Evolutionary conservation across 2,329 filamentous ascomycete genomes (phyloP).

Genomic region (Colletotrichum spaethianum): DNA sequence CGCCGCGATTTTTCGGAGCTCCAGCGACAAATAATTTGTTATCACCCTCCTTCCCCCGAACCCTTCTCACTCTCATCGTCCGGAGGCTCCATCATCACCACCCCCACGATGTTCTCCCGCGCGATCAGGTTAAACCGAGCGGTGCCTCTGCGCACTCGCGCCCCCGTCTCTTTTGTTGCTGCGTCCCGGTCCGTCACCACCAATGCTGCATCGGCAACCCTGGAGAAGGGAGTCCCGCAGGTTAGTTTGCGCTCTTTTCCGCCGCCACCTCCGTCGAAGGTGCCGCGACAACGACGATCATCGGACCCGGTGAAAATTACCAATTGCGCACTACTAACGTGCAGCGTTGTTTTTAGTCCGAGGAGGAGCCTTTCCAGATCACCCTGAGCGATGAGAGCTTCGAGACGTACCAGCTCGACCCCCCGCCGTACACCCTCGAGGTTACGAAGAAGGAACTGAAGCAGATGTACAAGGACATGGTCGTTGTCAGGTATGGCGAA

Average conservation of each 20-base stretch:
- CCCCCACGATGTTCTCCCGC: conserved; percentile 77
- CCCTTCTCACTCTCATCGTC: conserved; percentile 49
- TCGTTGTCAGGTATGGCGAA: conserved; percentile 82
- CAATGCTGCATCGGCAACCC: conserved; percentile 91
- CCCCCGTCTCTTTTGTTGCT: conserved; percentile 59
- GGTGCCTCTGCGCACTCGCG: conserved; percentile 69
- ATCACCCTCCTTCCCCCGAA: conserved; percentile 47
- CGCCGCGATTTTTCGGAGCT: conserved; percentile 62
- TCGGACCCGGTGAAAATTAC: neutral
- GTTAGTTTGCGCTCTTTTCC: conserved; percentile 51
- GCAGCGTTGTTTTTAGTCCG: conserved; percentile 72
- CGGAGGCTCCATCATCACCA: conserved; percentile 49
- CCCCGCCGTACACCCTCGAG: conserved; percentile 91
- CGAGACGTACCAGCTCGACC: conserved; percentile 99
- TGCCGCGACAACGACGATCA: neutral
- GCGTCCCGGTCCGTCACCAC: conserved; percentile 88
- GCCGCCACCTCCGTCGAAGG: conserved; percentile 7
- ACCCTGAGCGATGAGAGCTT: conserved; percentile 98
- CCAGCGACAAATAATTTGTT: conserved; percentile 50
- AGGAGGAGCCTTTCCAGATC: conserved; percentile 93
- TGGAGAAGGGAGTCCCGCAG: conserved; percentile 79
- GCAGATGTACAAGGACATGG: conserved; percentile 99
- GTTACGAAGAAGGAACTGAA: conserved; percentile 98
- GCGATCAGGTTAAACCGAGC: conserved; percentile 74
- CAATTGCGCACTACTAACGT: conserved; percentile 27